Percentiles rank a stretch among this genome's conserved stretches.
phyloP scores from a whole-genome alignment of 2,329 filamentous ascomycete species.

The Fusarium tricinctum region DNA sequence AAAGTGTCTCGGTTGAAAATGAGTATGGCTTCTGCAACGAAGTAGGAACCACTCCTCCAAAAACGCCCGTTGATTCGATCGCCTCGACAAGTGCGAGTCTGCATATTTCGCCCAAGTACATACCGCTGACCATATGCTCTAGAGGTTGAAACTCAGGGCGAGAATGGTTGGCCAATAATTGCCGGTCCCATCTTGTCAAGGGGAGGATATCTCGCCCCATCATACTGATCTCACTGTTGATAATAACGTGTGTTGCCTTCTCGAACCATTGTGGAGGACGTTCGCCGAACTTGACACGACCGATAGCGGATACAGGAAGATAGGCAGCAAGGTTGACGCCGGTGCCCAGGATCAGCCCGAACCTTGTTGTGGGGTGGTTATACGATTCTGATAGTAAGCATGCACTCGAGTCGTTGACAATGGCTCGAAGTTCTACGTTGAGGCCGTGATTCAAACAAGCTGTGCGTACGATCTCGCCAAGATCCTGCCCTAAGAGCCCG shows the following conservation, averaged over 20 bases:
- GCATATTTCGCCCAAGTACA: conserved; percentile 76
- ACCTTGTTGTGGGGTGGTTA: conserved; percentile 68
- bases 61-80: conserved; percentile 65
- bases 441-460: conserved; percentile 67
- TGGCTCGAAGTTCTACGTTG: conserved; percentile 69
- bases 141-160: conserved; percentile 73
- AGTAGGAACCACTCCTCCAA: conserved; percentile 69
- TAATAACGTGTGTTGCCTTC: conserved; percentile 71
- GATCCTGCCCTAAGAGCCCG: conserved; percentile 70
- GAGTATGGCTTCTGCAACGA: conserved; percentile 68
- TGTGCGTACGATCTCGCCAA: conserved; percentile 69
- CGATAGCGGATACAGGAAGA: conserved; percentile 70
- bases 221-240: conserved; percentile 78
- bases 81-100: conserved; percentile 71
- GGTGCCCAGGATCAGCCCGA: conserved; percentile 76
- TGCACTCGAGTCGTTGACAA: conserved; percentile 78
- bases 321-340: conserved; percentile 76
- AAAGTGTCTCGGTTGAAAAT: conserved; percentile 72
- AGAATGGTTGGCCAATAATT: conserved; percentile 66
- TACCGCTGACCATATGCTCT: conserved; percentile 74
- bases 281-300: conserved; percentile 68
- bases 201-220: conserved; percentile 72
- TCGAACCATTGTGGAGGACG: conserved; percentile 70
- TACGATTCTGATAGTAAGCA: conserved; percentile 76
- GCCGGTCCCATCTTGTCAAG: conserved; percentile 71